These are phyloP conservation scores for Diaporthe ilicicola DNA, from an alignment of 2,329 filamentous ascomycete genomes.

Conservation along the genomic window DNA sequence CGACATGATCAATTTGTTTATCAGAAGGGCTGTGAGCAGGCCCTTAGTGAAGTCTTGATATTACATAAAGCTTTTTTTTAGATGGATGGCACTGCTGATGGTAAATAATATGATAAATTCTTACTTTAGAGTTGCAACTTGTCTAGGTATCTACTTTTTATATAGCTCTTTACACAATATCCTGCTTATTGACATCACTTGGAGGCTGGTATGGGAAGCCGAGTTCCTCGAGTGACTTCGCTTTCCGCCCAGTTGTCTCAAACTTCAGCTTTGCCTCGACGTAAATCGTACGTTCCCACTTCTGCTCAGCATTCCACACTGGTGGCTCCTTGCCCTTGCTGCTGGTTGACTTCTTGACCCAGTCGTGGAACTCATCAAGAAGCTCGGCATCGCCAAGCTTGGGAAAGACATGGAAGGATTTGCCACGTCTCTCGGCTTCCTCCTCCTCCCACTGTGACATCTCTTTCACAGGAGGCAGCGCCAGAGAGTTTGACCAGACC, in stretches of 20 bases:
- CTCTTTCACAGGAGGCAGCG: slow-evolving; percentile 66
- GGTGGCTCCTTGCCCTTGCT: slow-evolving; percentile 71
- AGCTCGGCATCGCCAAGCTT: slow-evolving; percentile 72
- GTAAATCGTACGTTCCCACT: slow-evolving; percentile 77
- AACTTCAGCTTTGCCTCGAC: slow-evolving; percentile 77
- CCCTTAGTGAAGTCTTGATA: too few species aligned
- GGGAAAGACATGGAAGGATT: slow-evolving; percentile 58
- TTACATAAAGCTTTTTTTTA: too few species aligned
- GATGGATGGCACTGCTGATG: too few species aligned
- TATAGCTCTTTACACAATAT: slow-evolving; percentile 27
- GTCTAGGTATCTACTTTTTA: background rate
- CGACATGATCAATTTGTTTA: too few species aligned
- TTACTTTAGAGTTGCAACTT: background rate
- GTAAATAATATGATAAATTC: background rate
- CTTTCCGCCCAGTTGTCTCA: slow-evolving; percentile 68
- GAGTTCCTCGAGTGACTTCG: slow-evolving; percentile 74
- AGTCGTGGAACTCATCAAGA: slow-evolving; percentile 74
- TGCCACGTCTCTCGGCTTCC: slow-evolving; percentile 59
- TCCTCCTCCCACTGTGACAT: slow-evolving; percentile 77
- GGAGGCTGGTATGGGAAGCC: slow-evolving; percentile 67
- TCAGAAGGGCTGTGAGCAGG: too few species aligned
- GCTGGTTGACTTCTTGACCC: slow-evolving; percentile 60
- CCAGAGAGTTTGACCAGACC: slow-evolving; percentile 76
- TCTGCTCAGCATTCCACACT: slow-evolving; percentile 74
- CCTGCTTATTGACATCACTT: slow-evolving; percentile 29